Evolutionary conservation across 1,284 basidiomycete species (phyloP).

Genomic region (Microbotryomycetes sp.): DNA sequence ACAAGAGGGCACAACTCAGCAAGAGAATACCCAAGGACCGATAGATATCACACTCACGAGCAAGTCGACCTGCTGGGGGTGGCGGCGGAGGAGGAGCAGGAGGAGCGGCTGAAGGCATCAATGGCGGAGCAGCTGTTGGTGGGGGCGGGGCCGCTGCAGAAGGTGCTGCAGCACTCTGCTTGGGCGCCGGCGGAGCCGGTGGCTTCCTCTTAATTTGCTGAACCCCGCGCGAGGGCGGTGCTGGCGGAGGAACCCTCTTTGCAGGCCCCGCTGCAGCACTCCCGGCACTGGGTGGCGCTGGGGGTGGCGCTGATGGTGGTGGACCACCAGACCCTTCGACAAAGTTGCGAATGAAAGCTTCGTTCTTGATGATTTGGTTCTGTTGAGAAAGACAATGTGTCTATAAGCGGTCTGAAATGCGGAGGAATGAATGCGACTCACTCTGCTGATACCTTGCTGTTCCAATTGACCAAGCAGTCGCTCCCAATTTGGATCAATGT

Average conservation of each 20-base stretch:
- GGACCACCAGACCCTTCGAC: conserved; percentile 33
- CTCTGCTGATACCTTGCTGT: conserved; percentile 57
- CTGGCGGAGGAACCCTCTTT: conserved; percentile 9
- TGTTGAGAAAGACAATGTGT: neutral
- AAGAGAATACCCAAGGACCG: no score
- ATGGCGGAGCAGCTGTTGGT: neutral
- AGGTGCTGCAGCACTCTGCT: neutral
- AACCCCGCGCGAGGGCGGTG: conserved; percentile 6
- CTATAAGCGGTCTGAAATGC: neutral
- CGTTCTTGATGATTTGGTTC: conserved; percentile 32
- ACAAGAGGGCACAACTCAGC: no score
- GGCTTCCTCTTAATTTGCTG: conserved; percentile 26
- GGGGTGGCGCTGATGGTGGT: neutral
- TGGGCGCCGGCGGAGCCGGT: conserved; percentile 22
- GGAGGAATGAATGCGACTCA: conserved; percentile 1
- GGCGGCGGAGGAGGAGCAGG: neutral
- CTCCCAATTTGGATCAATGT: conserved; percentile 91
- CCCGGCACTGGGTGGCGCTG: conserved; percentile 6
- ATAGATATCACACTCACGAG: neutral
- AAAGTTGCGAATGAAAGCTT: conserved; percentile 32
- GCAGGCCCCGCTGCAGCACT: conserved; percentile 7
- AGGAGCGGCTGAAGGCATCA: neutral
- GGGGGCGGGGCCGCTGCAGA: conserved; percentile 2
- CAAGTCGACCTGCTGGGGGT: neutral
- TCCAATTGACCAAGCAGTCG: conserved; percentile 67